These are phyloP conservation scores for Solanum pimpinellifolium DNA, from an alignment of 257 asterid genomes.

Conservation along the genomic window DNA sequence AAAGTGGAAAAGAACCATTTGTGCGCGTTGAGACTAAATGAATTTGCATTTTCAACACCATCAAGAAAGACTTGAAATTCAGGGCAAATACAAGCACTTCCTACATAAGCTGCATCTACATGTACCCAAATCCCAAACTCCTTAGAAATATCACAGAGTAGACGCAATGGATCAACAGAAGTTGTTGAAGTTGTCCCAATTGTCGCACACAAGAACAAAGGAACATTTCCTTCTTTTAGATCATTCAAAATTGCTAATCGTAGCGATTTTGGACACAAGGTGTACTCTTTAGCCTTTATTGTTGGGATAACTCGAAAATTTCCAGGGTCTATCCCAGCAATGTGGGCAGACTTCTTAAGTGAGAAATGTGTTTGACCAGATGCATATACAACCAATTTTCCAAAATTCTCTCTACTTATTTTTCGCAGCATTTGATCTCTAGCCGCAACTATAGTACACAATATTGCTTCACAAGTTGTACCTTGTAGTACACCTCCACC, in stretches of 20 bases:
- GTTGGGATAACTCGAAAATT: slow-evolving; percentile 50
- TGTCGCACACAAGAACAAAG: slow-evolving; percentile 54
- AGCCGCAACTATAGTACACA: slow-evolving; percentile 56
- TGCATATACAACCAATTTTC: slow-evolving; percentile 49
- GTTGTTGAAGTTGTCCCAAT: slow-evolving; percentile 64
- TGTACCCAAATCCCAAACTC: slow-evolving; percentile 59
- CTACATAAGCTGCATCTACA: slow-evolving; percentile 73
- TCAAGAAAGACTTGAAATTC: slow-evolving; percentile 57
- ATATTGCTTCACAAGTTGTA: slow-evolving; percentile 56
- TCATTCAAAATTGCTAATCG: slow-evolving; percentile 29
- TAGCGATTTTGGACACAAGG: slow-evolving; percentile 24
- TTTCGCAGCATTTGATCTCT: slow-evolving; percentile 36
- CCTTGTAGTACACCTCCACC: slow-evolving; percentile 87
- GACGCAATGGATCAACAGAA: slow-evolving; percentile 43
- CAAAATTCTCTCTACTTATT: slow-evolving; percentile 34
- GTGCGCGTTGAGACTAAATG: slow-evolving; percentile 70
- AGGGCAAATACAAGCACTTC: slow-evolving; percentile 64
- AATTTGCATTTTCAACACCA: slow-evolving; percentile 57
- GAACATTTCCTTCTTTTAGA: slow-evolving; percentile 35
- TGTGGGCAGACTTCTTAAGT: slow-evolving; percentile 50
- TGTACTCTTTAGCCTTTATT: slow-evolving; percentile 14
- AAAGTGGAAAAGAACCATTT: slow-evolving; percentile 60
- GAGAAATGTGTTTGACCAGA: slow-evolving; percentile 79
- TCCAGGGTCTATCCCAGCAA: slow-evolving; percentile 46
- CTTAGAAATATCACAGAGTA: slow-evolving; percentile 41